Evolutionary conservation across 2,329 filamentous ascomycete species (phyloP), one percentile per base, ranked within the genome.

Genomic region (Neonectria neomacrospora): DNA sequence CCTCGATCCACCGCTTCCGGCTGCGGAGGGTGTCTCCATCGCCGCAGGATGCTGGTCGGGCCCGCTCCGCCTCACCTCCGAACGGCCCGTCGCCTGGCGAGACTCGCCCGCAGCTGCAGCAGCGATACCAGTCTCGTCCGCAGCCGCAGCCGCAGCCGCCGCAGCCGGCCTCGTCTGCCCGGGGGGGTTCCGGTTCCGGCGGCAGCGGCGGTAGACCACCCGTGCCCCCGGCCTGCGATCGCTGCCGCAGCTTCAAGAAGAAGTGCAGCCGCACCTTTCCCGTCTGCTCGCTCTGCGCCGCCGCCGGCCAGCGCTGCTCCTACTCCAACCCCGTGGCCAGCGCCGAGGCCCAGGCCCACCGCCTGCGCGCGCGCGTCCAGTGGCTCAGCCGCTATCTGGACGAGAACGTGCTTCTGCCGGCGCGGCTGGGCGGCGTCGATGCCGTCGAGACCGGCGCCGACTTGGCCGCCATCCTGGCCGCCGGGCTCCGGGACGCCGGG

Each of bases 171-270:
- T 45, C 62, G 32, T 16, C 53, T 8, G 16, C 23, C 41, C 50
- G 54, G 28, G 22, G 30, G 22, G 39, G 9, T 18, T 48, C 45
- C 26, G 47, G 22, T 18, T 18, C 57, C 41, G 18, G 37, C 28
- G 61, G 59, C 30, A 50, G 52, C 48, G 23, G 23, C 23, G 6
- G 23, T 6, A 6, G 23, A 26, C 23, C 23, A 59, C 66, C 64
- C 37, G 22, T 66, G 16, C 63, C 65, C 5, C 71, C 69, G 26
- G 71, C 80, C 12, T 82, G 81, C 66, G 78, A 81, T 55, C 76
- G 80, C 39, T 82, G 80, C 67, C 79, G 80, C 48, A 76, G 73
- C 65, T 80, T 81, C 69, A 82, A 82, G 72, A 82, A 82, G 74
- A 81, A 79, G 61, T 82, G 81, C 67, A 81, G 78, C 48, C 75